Conservation (phyloP, 495 filamentous ascomycete genomes). For the Tetracladium setigerum region DNA sequence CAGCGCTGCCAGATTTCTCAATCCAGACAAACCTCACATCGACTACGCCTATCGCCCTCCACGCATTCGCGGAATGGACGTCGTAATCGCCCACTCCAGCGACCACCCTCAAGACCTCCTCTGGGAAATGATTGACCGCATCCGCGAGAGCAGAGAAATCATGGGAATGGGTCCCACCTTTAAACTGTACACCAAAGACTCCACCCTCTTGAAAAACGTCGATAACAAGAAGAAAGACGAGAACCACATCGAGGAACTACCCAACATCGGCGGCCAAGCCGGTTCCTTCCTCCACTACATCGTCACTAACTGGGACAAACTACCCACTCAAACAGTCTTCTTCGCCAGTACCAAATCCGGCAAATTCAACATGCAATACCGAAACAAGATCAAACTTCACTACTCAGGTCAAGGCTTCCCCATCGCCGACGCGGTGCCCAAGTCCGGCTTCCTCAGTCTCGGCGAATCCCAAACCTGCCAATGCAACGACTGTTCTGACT, state of each 20-base stretch:
- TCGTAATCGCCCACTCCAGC: conserved; percentile 14
- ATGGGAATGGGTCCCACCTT: neutral
- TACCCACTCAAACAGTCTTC: conserved; percentile 37
- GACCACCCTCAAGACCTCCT: conserved; percentile 8
- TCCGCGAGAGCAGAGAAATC: neutral
- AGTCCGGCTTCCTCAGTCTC: conserved; percentile 35
- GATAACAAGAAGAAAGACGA: neutral
- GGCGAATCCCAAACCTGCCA: conserved; percentile 25
- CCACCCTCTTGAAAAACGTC: conserved; percentile 3
- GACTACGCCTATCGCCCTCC: conserved; percentile 12
- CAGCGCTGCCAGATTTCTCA: conserved; percentile 1
- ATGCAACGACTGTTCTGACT: conserved; percentile 29
- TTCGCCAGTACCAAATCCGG: conserved; percentile 23
- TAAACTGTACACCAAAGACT: conserved; percentile 17
- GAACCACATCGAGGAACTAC: conserved; percentile 18
- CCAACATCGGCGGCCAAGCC: conserved; percentile 32
- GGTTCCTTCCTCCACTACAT: conserved; percentile 39
- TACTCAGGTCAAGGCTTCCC: conserved; percentile 8
- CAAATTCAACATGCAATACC: conserved; percentile 20
- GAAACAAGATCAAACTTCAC: conserved; percentile 25
- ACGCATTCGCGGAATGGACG: conserved; percentile 9
- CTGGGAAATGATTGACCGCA: conserved; percentile 1
- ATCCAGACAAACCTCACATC: neutral
- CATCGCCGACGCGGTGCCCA: conserved; percentile 15
- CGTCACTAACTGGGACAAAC: conserved; percentile 28